These are phyloP conservation scores for Dothideomycetes sp. DNA, from an alignment of 2,329 filamentous ascomycete genomes.

Conservation along the genomic window DNA sequence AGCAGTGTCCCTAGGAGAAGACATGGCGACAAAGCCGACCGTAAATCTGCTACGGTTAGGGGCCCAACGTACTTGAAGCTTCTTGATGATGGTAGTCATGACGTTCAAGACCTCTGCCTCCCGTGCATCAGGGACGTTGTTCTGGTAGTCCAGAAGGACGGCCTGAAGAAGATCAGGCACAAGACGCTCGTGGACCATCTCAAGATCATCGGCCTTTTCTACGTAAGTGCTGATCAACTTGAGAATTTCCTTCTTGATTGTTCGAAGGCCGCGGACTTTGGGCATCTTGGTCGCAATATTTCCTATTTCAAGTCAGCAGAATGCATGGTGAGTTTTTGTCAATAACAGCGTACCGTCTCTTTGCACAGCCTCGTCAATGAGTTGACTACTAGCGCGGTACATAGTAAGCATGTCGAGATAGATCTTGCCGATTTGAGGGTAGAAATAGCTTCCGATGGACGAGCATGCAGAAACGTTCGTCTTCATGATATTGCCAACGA, in stretches of 20 bases:
- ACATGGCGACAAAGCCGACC: slow-evolving; percentile 16
- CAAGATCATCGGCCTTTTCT: slow-evolving; percentile 91
- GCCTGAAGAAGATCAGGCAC: slow-evolving; percentile 93
- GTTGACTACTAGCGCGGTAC: slow-evolving; percentile 92
- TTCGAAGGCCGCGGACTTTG: slow-evolving; percentile 85
- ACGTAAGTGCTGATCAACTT: slow-evolving; percentile 98
- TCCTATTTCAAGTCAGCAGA: no score
- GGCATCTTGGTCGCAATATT: slow-evolving; percentile 96
- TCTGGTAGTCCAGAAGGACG: slow-evolving; percentile 90
- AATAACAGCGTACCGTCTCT: slow-evolving; percentile 65
- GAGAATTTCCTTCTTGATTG: slow-evolving; percentile 98
- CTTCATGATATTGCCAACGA: slow-evolving; percentile 99
- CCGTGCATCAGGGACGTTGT: slow-evolving; percentile 88
- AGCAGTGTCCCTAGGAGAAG: slow-evolving; percentile 20
- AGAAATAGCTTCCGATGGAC: slow-evolving; percentile 94
- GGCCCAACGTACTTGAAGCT: slow-evolving; percentile 76
- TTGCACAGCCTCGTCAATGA: slow-evolving; percentile 88
- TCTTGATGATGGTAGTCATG: slow-evolving; percentile 95
- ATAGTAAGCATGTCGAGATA: slow-evolving; percentile 98
- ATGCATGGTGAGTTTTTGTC: no score
- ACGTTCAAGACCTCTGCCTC: slow-evolving; percentile 95
- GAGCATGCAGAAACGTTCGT: slow-evolving; percentile 98
- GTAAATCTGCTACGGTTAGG: slow-evolving; percentile 43
- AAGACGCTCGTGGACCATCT: slow-evolving; percentile 87
- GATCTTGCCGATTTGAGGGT: slow-evolving; percentile 93